A percentile compares a stretch with the other conserved stretches of the same genome.
Conservation (phyloP, 2,329 filamentous ascomycete species). For the Aureobasidium pullulans region DNA sequence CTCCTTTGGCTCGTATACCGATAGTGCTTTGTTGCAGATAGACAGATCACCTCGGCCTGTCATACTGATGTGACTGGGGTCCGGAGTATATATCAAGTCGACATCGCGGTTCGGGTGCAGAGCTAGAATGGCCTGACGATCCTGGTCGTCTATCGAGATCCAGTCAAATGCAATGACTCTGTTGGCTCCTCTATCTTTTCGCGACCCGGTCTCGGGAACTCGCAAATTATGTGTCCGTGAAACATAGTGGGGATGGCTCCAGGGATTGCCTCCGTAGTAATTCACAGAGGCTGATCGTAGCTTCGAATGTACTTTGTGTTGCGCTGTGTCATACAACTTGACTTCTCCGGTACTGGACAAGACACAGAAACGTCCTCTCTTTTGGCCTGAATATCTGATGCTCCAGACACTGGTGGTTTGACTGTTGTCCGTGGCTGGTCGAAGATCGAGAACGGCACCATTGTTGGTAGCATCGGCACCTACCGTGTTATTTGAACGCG, state of each 20-base stretch:
- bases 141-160: conserved; percentile 39
- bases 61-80: conserved; percentile 34
- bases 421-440: conserved; percentile 44
- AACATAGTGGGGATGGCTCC: conserved; percentile 38
- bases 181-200: conserved; percentile 37
- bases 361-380: conserved; percentile 50
- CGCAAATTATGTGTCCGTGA: conserved; percentile 35
- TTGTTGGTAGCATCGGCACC: conserved; percentile 46
- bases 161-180: conserved; percentile 54
- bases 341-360: conserved; percentile 54
- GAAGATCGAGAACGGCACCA: conserved; percentile 51
- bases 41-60: conserved; percentile 37
- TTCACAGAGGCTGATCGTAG: conserved; percentile 17
- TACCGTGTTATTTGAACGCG: conserved; percentile 21
- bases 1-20: conserved; percentile 7
- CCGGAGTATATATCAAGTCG: conserved; percentile 41
- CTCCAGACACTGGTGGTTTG: conserved; percentile 52
- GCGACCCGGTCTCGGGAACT: conserved; percentile 40
- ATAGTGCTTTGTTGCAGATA: conserved; percentile 13
- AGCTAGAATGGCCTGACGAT: conserved; percentile 46
- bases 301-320: conserved; percentile 34
- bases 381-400: conserved; percentile 52
- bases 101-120: conserved; percentile 47
- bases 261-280: conserved; percentile 27
- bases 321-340: conserved; percentile 48